phyloP scores from a whole-genome alignment of 2,329 filamentous ascomycete species.

The Phialocephala subalpina region DNA sequence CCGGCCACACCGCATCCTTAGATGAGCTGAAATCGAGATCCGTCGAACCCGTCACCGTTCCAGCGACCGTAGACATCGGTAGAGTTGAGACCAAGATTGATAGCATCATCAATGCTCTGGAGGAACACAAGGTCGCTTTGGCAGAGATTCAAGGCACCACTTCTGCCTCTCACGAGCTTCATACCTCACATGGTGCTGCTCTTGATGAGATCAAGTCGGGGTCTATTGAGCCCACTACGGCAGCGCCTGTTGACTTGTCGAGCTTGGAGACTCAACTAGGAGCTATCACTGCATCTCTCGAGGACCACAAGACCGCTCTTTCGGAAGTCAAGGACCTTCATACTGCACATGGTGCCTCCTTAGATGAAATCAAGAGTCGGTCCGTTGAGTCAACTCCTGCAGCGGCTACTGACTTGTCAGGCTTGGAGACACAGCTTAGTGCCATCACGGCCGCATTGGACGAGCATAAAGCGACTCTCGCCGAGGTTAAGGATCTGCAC shows the following conservation, averaged over 20 bases:
- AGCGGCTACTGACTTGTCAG: neutral
- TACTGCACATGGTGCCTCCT: constrained; percentile 17
- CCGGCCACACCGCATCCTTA: constrained; percentile 2
- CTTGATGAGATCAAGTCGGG: constrained; percentile 17
- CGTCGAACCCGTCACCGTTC: constrained; percentile 12
- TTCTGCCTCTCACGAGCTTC: constrained; percentile 3
- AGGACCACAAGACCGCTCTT: constrained; percentile 21
- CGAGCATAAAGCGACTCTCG: constrained; percentile 8
- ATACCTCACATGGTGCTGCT: neutral
- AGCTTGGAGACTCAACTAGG: constrained; percentile 15
- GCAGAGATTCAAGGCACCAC: constrained; percentile 9
- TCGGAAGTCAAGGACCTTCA: constrained; percentile 22
- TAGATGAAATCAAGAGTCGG: constrained; percentile 30
- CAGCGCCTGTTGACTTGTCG: constrained; percentile 9
- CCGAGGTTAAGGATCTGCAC: constrained; percentile 11
- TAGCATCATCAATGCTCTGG: constrained; percentile 16
- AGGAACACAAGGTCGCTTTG: constrained; percentile 16
- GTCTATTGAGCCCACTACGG: constrained; percentile 13
- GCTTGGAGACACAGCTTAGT: constrained; percentile 10
- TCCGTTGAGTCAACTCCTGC: constrained; percentile 16
- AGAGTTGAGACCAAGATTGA: constrained; percentile 19
- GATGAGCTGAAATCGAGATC: constrained; percentile 17
- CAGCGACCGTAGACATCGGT: constrained; percentile 1
- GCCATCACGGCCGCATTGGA: constrained; percentile 14
- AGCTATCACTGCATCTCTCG: constrained; percentile 6